These are phyloP conservation scores for Hysterium pulicare DNA, from an alignment of 2,329 filamentous ascomycete genomes.

Conservation along the genomic window DNA sequence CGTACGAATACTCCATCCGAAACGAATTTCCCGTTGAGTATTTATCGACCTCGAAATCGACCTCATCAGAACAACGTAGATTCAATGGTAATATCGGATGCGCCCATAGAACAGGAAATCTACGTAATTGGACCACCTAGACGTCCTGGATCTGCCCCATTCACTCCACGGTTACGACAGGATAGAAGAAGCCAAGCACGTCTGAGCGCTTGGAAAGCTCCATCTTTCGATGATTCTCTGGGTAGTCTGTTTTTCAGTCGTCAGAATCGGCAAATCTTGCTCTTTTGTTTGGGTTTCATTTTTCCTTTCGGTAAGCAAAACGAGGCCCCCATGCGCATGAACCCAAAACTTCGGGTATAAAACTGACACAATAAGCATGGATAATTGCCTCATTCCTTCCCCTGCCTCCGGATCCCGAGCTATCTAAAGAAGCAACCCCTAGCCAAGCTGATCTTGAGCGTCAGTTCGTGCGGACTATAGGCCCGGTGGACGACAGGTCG, in stretches of 20 bases:
- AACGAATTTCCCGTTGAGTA: slow-evolving; percentile 33
- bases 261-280: slow-evolving; percentile 69
- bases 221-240: slow-evolving; percentile 63
- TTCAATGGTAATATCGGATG: slow-evolving; percentile 26
- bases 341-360: slow-evolving; percentile 13
- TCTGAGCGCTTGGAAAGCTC: slow-evolving; percentile 68
- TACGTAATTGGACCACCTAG: slow-evolving; percentile 27
- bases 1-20: slow-evolving; percentile 36
- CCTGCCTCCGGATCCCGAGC: slow-evolving; percentile 58
- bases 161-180: slow-evolving; percentile 35
- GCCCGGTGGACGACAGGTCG: slow-evolving; percentile 46
- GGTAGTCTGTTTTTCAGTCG: slow-evolving; percentile 61
- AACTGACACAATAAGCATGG: slow-evolving; percentile 58
- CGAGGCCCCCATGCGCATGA: slow-evolving; percentile 6
- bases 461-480: slow-evolving; percentile 44
- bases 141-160: slow-evolving; percentile 23
- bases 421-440: slow-evolving; percentile 45
- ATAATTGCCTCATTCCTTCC: slow-evolving; percentile 74
- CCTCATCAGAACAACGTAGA: slow-evolving; percentile 26
- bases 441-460: slow-evolving; percentile 39
- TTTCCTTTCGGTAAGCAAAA: slow-evolving; percentile 56
- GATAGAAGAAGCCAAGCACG: slow-evolving; percentile 46
- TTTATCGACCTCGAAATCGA: slow-evolving; percentile 38
- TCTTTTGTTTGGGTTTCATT: slow-evolving; percentile 75
- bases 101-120: slow-evolving; percentile 25